Evolutionary conservation across 139 green algal genomes (phyloP).

Genomic region (Closterium sp.): DNA sequence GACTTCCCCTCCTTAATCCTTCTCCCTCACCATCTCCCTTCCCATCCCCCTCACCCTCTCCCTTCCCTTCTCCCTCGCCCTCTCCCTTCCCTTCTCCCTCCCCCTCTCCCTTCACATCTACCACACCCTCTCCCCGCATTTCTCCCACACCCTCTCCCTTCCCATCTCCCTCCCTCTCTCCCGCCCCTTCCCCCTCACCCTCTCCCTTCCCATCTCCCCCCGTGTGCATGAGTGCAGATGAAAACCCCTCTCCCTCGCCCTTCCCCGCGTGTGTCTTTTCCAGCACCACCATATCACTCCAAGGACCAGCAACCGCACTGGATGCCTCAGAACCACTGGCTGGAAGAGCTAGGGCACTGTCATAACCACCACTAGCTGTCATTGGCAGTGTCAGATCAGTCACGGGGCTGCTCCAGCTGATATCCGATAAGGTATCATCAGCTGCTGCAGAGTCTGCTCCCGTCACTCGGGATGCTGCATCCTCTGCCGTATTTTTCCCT

Average conservation of each 20-base stretch:
- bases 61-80: background rate
- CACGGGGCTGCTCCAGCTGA: too few relatives aligned
- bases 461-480: background rate
- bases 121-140: too few relatives aligned
- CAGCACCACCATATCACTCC: background rate
- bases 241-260: background rate
- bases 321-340: background rate
- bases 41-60: background rate
- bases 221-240: background rate
- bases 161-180: too few relatives aligned
- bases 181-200: too few relatives aligned
- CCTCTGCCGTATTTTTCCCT: background rate
- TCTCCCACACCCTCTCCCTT: too few relatives aligned
- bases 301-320: background rate
- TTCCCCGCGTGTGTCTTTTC: background rate
- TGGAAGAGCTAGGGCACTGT: background rate
- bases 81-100: background rate
- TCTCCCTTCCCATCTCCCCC: background rate
- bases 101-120: too few relatives aligned
- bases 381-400: too few relatives aligned
- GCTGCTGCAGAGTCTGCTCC: background rate
- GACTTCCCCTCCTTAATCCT: background rate
- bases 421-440: too few relatives aligned
- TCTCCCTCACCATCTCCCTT: background rate
- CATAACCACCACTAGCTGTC: too few relatives aligned